Conservation (phyloP, 2,329 filamentous ascomycete genomes). For the Aphanocladium album region DNA sequence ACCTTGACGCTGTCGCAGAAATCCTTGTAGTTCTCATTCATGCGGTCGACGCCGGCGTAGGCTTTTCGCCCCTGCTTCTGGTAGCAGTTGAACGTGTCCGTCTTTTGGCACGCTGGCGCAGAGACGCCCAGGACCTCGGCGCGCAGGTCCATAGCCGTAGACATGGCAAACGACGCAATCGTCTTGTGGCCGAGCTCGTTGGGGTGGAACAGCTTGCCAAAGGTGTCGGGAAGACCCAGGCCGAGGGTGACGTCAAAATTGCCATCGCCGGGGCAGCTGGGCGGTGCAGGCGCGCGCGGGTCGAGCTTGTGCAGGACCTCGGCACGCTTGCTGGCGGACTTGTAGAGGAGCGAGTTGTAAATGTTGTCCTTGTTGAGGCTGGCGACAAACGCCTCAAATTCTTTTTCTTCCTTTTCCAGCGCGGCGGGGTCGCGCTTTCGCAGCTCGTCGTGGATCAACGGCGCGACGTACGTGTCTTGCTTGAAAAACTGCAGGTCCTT, state of each 20-base stretch:
- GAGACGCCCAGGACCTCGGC: constrained; percentile 18
- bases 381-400: not conserved
- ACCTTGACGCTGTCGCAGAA: constrained; percentile 23
- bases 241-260: constrained; percentile 12
- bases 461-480: constrained; percentile 17
- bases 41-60: constrained; percentile 19
- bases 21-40: constrained; percentile 23
- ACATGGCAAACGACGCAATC: constrained; percentile 25
- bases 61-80: constrained; percentile 19
- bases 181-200: constrained; percentile 24
- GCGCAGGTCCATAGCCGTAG: constrained; percentile 16
- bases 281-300: constrained; percentile 20
- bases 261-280: constrained; percentile 24
- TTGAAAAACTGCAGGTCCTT: constrained; percentile 31
- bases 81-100: constrained; percentile 24
- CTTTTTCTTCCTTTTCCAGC: constrained; percentile 10
- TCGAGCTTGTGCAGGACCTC: constrained; percentile 21
- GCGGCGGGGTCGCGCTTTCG: constrained; percentile 10
- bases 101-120: constrained; percentile 12
- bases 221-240: constrained; percentile 26
- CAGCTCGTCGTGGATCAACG: constrained; percentile 4
- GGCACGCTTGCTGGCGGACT: constrained; percentile 17
- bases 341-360: constrained; percentile 22
- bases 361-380: constrained; percentile 11
- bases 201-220: constrained; percentile 29